These are phyloP conservation scores for Linderina pennispora DNA, from an alignment of 192 early-diverging fungal genomes.

Conservation along the genomic window DNA sequence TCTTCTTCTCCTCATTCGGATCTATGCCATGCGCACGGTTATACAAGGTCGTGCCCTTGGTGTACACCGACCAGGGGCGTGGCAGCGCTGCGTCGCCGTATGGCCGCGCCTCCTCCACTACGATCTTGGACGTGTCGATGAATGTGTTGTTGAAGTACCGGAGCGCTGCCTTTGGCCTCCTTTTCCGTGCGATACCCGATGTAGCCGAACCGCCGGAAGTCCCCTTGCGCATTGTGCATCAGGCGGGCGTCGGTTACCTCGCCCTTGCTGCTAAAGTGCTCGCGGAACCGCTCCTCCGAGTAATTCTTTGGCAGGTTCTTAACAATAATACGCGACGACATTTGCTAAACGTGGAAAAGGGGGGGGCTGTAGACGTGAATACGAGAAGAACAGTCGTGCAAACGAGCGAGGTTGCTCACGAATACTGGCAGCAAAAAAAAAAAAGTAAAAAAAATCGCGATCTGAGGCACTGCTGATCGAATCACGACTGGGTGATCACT, in stretches of 20 bases:
- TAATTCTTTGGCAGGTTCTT: conserved; percentile 95
- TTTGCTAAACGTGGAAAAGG: too few relatives aligned
- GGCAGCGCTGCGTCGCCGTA: conserved; percentile 78
- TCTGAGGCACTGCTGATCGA: too few relatives aligned
- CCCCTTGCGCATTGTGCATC: conserved; percentile 53
- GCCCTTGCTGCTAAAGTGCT: conserved; percentile 78
- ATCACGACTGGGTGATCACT: too few relatives aligned
- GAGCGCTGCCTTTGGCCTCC: conserved; percentile 74
- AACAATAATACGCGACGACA: conserved; percentile 77
- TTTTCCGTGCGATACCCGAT: conserved; percentile 87
- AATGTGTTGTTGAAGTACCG: conserved; percentile 87
- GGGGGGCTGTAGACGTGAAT: too few relatives aligned
- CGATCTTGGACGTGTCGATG: conserved; percentile 85
- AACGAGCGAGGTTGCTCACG: background rate
- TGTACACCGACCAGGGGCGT: conserved; percentile 87
- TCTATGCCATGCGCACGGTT: conserved; percentile 31
- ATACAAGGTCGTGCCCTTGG: conserved; percentile 77
- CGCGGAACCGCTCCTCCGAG: conserved; percentile 74
- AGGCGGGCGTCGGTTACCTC: conserved; percentile 92
- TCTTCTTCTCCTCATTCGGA: conserved; percentile 6
- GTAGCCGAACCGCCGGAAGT: conserved; percentile 85
- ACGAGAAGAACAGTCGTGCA: background rate
- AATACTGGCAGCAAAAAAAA: background rate
- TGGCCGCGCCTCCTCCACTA: conserved; percentile 82
- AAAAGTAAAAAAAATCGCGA: conserved; percentile 1